These are phyloP conservation scores for Terana coerulea DNA, from an alignment of 768 basidiomycete genomes.

Conservation along the genomic window DNA sequence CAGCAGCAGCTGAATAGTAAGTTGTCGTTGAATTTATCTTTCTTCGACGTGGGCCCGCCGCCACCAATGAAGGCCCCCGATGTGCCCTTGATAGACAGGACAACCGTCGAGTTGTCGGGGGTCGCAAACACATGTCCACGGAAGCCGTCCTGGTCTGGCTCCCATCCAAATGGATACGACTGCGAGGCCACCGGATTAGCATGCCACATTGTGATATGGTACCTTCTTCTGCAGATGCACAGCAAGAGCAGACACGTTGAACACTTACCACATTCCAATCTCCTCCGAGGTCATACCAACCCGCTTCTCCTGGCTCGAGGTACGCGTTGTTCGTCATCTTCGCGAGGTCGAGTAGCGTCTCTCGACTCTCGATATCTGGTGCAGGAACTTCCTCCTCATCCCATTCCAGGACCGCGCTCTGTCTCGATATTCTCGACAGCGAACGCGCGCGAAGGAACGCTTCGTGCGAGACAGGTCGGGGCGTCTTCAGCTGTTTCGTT, in stretches of 20 bases:
- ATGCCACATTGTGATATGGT: no score
- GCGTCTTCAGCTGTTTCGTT: constrained; percentile 36
- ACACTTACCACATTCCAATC: constrained; percentile 56
- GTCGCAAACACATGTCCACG: constrained; percentile 90
- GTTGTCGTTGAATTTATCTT: constrained; percentile 94
- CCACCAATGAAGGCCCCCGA: constrained; percentile 72
- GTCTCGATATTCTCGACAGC: constrained; percentile 26
- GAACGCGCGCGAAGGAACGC: constrained; percentile 36
- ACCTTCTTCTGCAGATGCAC: neutral
- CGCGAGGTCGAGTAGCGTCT: constrained; percentile 76
- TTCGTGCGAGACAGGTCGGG: constrained; percentile 44
- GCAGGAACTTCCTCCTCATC: constrained; percentile 66
- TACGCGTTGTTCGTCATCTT: constrained; percentile 98
- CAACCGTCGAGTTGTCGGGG: constrained; percentile 75
- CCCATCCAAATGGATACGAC: constrained; percentile 90
- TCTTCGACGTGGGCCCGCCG: constrained; percentile 80
- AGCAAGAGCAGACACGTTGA: neutral
- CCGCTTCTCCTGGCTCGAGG: constrained; percentile 49
- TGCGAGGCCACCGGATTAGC: constrained; percentile 27
- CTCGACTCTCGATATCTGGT: constrained; percentile 75
- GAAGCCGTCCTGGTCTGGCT: constrained; percentile 81
- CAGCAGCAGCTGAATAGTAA: constrained; percentile 94
- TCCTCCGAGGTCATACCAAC: constrained; percentile 75
- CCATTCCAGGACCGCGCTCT: constrained; percentile 55
- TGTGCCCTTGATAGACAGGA: constrained; percentile 92